phyloP scores from a whole-genome alignment of 495 filamentous ascomycete species.

The Trichoderma erinaceum region DNA sequence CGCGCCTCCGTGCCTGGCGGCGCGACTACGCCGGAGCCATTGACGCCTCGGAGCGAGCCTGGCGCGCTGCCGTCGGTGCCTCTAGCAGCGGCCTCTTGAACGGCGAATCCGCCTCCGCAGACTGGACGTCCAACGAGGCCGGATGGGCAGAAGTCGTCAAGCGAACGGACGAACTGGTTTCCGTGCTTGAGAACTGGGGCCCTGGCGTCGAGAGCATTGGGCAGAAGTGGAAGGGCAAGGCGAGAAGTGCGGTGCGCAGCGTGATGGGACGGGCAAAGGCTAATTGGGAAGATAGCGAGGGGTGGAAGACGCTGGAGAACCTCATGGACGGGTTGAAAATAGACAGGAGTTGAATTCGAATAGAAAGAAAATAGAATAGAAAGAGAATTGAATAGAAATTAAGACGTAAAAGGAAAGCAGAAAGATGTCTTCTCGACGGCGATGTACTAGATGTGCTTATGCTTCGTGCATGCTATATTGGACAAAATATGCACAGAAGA shows the following conservation, averaged over 20 bases:
- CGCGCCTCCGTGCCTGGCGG: slow-evolving; percentile 64
- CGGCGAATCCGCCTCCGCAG: slow-evolving; percentile 20
- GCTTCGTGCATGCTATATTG: too few species aligned
- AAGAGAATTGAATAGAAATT: not conserved
- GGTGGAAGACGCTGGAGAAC: slow-evolving; percentile 59
- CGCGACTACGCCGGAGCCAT: slow-evolving; percentile 62
- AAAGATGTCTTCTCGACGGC: not conserved
- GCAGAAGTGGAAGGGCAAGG: slow-evolving; percentile 78
- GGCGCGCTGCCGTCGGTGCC: slow-evolving; percentile 59
- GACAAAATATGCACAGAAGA: too few species aligned
- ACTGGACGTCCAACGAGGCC: slow-evolving; percentile 42
- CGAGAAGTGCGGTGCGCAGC: slow-evolving; percentile 70
- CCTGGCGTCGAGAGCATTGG: slow-evolving; percentile 45
- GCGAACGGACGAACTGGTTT: slow-evolving; percentile 58
- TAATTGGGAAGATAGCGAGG: slow-evolving; percentile 70
- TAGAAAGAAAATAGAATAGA: not conserved
- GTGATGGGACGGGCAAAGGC: slow-evolving; percentile 78
- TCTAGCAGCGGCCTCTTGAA: slow-evolving; percentile 21
- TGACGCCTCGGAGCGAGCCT: slow-evolving; percentile 80
- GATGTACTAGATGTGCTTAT: not conserved
- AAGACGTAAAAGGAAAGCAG: not conserved
- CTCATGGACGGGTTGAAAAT: slow-evolving; percentile 54
- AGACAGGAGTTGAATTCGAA: not conserved
- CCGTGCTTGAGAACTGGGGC: slow-evolving; percentile 61
- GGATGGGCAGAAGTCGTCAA: slow-evolving; percentile 57